phyloP scores from a whole-genome alignment of 352 stramenopile species.

The Phytophthora fragariae region DNA sequence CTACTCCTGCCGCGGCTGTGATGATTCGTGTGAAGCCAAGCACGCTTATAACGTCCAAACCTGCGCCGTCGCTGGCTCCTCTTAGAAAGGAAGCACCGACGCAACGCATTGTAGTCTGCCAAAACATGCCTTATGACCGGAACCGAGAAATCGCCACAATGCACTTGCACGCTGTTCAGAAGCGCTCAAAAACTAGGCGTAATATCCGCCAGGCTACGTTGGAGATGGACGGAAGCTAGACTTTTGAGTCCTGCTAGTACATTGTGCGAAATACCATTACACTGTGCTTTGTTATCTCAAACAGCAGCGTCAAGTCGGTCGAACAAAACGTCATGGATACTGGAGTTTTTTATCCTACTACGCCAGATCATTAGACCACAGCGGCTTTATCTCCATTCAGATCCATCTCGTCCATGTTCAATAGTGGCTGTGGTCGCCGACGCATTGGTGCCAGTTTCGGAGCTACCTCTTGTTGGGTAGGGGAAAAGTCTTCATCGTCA shows the following conservation, averaged over 20 bases:
- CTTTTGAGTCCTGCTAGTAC: neutral
- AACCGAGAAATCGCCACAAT: slow-evolving; percentile 74
- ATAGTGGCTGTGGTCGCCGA: slow-evolving; percentile 21
- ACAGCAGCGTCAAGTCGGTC: neutral
- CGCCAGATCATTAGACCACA: slow-evolving; percentile 19
- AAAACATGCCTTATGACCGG: slow-evolving; percentile 48
- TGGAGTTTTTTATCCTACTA: neutral
- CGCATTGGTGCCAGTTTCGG: slow-evolving; percentile 27
- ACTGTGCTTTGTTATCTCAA: neutral
- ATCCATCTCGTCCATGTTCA: slow-evolving; percentile 23
- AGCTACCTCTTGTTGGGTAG: slow-evolving; percentile 16
- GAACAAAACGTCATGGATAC: neutral
- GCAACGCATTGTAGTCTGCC: slow-evolving; percentile 22
- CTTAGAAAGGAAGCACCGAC: slow-evolving; percentile 23
- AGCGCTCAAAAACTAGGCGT: slow-evolving; percentile 52
- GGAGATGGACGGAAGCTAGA: slow-evolving; percentile 44
- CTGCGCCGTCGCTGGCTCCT: slow-evolving; percentile 16
- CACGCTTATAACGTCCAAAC: slow-evolving; percentile 5
- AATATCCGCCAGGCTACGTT: slow-evolving; percentile 35
- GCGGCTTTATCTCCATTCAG: slow-evolving; percentile 10
- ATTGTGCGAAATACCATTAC: too few relatives aligned
- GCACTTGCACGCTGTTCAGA: slow-evolving; percentile 64
- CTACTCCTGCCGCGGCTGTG: neutral
- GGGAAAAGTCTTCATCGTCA: slow-evolving; percentile 21
- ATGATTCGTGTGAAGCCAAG: slow-evolving; percentile 13